Percentiles rank a stretch among this genome's conserved stretches.
These are phyloP conservation scores for Capronia coronata DNA, from an alignment of 2,329 filamentous ascomycete species.

Conservation along the genomic window DNA sequence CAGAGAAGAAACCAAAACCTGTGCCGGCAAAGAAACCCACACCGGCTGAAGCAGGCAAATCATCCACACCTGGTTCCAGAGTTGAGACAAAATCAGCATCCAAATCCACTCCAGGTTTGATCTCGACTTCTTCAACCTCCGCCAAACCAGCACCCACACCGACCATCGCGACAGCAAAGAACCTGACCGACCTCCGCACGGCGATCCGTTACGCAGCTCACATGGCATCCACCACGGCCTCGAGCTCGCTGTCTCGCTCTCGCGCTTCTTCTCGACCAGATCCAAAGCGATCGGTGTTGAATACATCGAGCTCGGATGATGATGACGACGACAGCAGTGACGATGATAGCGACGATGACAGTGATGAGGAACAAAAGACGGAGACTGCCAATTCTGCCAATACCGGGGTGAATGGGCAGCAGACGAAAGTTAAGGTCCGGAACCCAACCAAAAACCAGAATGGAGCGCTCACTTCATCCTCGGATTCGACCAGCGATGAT, in stretches of 20 bases:
- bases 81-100: slow-evolving; percentile 2
- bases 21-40: not conserved
- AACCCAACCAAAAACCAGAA: not conserved
- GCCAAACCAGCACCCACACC: not conserved
- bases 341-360: slow-evolving; percentile 5
- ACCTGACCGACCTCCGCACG: slow-evolving; percentile 7
- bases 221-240: not conserved
- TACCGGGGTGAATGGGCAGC: too few relatives aligned
- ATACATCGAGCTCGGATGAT: slow-evolving; percentile 4
- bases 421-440: not conserved
- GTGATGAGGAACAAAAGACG: not conserved
- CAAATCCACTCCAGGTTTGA: slow-evolving; percentile 1
- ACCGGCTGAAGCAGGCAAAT: not conserved
- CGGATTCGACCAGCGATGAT: not conserved
- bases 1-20: not conserved
- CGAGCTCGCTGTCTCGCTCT: slow-evolving; percentile 1
- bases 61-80: not conserved
- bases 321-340: slow-evolving; percentile 8
- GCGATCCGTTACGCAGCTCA: slow-evolving; percentile 5
- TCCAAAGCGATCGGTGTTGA: slow-evolving; percentile 6
- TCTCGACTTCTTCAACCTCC: not conserved
- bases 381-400: not conserved
- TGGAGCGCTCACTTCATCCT: not conserved
- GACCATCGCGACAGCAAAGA: slow-evolving; percentile 6
- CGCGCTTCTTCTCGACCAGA: not conserved